Evolutionary conservation across 2,329 filamentous ascomycete genomes (phyloP), one percentile per base, ranked within the genome.

Genomic region (Microthyrium microscopicum): DNA sequence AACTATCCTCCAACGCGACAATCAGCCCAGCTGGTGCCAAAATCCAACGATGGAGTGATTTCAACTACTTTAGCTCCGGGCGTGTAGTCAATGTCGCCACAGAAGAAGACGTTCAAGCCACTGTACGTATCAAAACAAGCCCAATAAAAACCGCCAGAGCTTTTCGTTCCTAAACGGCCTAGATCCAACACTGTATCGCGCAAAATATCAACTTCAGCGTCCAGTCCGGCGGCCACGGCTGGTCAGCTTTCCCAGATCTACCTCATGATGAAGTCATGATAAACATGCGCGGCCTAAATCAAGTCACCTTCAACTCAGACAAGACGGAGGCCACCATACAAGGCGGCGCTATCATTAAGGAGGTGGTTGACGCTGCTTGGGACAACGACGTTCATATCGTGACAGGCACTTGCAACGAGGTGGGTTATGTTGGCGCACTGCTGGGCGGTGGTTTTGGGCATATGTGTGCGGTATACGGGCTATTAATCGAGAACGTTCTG

Each of bases 341-440:
- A 19, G 49, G 46, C 12, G 38, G 38, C 11, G 21, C 37, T 8
- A 21, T 28, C 11, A 33, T 40, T 19, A 21, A 18, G 4, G 37
- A 40, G 20, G 29, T 39, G 13, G 27, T 40, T 18, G 31, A 25
- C 15, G 37, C 33, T 33, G 38, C 38, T 9, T 40, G 37, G 16
- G 27, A 24, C 15, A 46, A 46, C 11, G 43, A 47, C 22, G 45
- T 44, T 16, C 34, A 48, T 20, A 41, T 50, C 19, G 29, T 42
- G 5, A 50, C 48, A 7, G 48, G 48, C 15, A 51, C 48, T 25
- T 51, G 49, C 40, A 50, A 52, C 24, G 51, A 48, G 24, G 45
- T 52, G 17, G 49, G 49, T 9, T 40, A 40, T 15, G 26, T 51
- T 6, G 46, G 49, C 20, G 49, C 49, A 17, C 33, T 44, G 16